Evolutionary conservation across 2,329 filamentous ascomycete species (phyloP).

Genomic region (Esteya vermicola): DNA sequence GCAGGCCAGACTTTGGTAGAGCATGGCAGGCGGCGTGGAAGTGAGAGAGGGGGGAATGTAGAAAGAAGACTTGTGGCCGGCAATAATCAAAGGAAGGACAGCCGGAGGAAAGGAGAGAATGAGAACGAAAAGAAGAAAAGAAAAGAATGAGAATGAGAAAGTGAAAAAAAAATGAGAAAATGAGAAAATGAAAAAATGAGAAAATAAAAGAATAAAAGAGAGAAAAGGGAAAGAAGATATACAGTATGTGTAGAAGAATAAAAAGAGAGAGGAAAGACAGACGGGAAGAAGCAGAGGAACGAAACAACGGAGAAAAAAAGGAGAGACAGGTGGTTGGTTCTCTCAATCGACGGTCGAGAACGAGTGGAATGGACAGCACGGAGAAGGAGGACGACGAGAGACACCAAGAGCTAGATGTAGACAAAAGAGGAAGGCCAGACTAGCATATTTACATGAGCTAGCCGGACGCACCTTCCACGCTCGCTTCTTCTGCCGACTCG

Average conservation of each 20-base stretch:
- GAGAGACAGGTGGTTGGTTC: not conserved
- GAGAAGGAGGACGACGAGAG: no score
- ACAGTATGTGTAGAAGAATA: not conserved
- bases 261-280: not conserved
- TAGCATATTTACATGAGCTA: no score
- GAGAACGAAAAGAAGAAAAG: not conserved
- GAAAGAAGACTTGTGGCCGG: no score
- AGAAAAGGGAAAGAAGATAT: not conserved
- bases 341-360: no score
- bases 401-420: no score
- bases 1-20: conserved; percentile 2
- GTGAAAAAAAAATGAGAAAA: not conserved
- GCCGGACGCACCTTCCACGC: no score
- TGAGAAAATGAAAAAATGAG: not conserved
- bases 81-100: no score
- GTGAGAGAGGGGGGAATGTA: no score
- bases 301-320: not conserved
- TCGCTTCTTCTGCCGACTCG: no score
- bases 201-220: not conserved
- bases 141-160: not conserved
- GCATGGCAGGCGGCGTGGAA: not conserved
- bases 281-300: not conserved
- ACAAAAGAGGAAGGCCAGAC: no score
- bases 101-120: not conserved
- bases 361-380: no score